A percentile compares a stretch with the other conserved stretches of the same genome.
phyloP scores from a whole-genome alignment of 2,329 filamentous ascomycete species.

The Fusarium oligoseptatum region DNA sequence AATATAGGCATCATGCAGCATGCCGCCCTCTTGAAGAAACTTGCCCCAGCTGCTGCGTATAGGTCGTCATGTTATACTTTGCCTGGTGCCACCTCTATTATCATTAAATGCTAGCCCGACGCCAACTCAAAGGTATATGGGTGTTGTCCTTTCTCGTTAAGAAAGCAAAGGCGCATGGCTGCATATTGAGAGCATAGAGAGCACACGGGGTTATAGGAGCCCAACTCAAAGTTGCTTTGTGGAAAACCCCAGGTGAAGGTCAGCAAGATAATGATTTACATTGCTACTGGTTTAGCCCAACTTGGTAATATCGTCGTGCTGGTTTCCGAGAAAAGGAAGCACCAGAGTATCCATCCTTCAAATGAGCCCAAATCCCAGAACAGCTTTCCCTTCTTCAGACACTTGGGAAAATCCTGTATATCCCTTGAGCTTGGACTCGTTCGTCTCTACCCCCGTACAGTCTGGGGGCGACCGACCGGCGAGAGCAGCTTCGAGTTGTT shows the following conservation, averaged over 20 bases:
- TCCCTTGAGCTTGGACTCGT: slow-evolving; percentile 18
- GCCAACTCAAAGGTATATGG: neutral
- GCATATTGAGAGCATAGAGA: neutral
- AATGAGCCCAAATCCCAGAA: slow-evolving; percentile 11
- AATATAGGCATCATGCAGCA: neutral
- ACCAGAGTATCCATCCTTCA: neutral
- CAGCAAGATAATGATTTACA: neutral
- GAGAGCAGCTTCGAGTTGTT: slow-evolving; percentile 25
- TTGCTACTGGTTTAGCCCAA: neutral
- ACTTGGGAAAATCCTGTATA: slow-evolving; percentile 9
- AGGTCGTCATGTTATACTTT: neutral
- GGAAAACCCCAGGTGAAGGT: neutral
- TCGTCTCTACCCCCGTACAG: neutral
- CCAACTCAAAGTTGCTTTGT: neutral
- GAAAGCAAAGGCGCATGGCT: neutral
- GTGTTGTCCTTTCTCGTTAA: neutral
- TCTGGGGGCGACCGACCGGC: slow-evolving; percentile 19
- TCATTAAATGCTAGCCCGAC: neutral
- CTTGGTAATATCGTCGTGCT: neutral
- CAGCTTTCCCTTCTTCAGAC: slow-evolving; percentile 13
- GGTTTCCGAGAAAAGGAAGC: neutral
- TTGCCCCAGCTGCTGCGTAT: neutral
- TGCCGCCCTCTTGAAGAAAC: neutral
- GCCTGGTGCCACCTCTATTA: neutral
- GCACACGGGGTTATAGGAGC: neutral